Percentiles rank a stretch among this genome's conserved stretches.
Evolutionary conservation across 768 basidiomycete genomes (phyloP).

Genomic region (Serpula lacrymans): DNA sequence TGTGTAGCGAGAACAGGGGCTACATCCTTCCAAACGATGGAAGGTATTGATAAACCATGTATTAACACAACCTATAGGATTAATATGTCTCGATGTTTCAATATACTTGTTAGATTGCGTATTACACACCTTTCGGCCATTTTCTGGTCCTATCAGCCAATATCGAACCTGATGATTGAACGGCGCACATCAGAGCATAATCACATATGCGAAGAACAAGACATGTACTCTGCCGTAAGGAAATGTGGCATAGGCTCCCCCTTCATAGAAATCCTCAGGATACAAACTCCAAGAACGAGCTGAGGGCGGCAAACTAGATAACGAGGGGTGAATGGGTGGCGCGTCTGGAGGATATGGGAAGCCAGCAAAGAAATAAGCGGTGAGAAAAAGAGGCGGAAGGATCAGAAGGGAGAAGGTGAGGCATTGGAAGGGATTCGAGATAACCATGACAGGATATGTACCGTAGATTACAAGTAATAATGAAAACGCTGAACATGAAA

Average conservation of each 20-base stretch:
- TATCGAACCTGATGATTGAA: conserved; percentile 57
- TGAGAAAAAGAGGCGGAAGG: conserved; percentile 57
- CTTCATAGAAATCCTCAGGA: conserved; percentile 62
- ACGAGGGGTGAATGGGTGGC: conserved; percentile 49
- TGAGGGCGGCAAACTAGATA: conserved; percentile 54
- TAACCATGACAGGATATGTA: conserved; percentile 9
- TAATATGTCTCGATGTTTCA: conserved; percentile 1
- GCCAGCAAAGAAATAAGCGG: conserved; percentile 57
- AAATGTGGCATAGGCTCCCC: conserved; percentile 57
- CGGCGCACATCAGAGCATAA: not conserved
- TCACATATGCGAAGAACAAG: conserved; percentile 2
- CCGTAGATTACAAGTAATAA: too few species aligned
- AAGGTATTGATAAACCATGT: conserved; percentile 73
- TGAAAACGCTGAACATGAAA: too few species aligned
- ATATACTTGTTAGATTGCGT: not conserved
- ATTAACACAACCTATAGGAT: conserved; percentile 63
- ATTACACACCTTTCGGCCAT: conserved; percentile 56
- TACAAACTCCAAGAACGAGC: conserved; percentile 68
- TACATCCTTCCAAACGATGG: conserved; percentile 76
- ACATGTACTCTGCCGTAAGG: conserved; percentile 61
- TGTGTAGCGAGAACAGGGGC: conserved; percentile 57
- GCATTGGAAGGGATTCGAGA: conserved; percentile 12
- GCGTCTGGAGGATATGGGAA: conserved; percentile 61
- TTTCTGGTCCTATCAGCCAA: conserved; percentile 72
- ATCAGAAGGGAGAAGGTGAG: conserved; percentile 45